Evolutionary conservation across 768 basidiomycete species (phyloP).

Genomic region (Hypholoma fasciculare): DNA sequence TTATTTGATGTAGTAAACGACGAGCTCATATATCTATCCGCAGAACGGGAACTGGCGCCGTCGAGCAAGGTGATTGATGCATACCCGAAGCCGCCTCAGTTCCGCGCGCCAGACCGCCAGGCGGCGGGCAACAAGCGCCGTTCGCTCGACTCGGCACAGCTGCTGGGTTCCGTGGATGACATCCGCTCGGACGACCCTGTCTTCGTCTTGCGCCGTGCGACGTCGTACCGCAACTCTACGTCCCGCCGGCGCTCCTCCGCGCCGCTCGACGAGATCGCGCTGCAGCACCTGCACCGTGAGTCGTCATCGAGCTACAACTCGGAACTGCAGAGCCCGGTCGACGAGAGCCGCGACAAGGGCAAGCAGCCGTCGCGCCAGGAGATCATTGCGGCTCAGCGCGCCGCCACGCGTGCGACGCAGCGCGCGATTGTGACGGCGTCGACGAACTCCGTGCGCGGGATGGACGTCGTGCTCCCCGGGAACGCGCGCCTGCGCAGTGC

Average conservation of each 20-base stretch:
- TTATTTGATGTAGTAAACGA: neutral
- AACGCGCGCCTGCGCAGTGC: slow-evolving; percentile 86
- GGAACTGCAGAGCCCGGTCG: slow-evolving; percentile 33
- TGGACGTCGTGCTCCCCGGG: slow-evolving; percentile 86
- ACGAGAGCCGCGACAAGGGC: slow-evolving; percentile 24
- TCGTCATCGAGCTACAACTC: slow-evolving; percentile 62
- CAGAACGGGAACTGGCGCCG: slow-evolving; percentile 79
- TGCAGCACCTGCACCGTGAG: slow-evolving; percentile 72
- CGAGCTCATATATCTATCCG: slow-evolving; percentile 3
- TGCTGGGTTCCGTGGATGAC: slow-evolving; percentile 74
- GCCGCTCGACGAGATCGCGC: slow-evolving; percentile 81
- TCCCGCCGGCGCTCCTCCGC: slow-evolving; percentile 72
- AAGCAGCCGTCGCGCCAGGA: slow-evolving; percentile 70
- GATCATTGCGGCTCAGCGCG: slow-evolving; percentile 92
- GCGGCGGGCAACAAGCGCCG: slow-evolving; percentile 72
- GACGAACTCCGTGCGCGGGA: slow-evolving; percentile 80
- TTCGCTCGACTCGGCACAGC: slow-evolving; percentile 77
- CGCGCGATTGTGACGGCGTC: slow-evolving; percentile 82
- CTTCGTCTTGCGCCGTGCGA: slow-evolving; percentile 86
- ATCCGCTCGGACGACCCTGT: slow-evolving; percentile 81
- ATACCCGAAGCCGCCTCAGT: slow-evolving; percentile 70
- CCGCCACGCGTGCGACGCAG: slow-evolving; percentile 81
- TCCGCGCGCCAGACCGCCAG: slow-evolving; percentile 62
- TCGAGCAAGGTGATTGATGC: slow-evolving; percentile 87
- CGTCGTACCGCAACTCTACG: slow-evolving; percentile 68